phyloP scores from a whole-genome alignment of 805 yeast species.

The Kuraishia piskuri region DNA sequence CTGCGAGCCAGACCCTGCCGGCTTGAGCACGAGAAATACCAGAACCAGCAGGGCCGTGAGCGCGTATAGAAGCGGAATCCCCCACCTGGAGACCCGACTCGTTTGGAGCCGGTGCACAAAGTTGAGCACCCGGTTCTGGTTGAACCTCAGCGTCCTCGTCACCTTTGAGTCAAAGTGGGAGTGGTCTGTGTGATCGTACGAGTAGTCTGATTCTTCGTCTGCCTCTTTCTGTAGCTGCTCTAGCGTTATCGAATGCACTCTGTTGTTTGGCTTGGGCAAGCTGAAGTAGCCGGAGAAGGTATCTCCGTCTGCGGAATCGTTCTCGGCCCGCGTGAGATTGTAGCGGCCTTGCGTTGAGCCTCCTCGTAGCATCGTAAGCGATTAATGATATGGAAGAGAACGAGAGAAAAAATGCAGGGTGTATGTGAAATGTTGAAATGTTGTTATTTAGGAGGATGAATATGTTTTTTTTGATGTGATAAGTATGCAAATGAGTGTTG shows the following conservation, averaged over 20 bases:
- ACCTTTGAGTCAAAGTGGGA: slow-evolving; percentile 1
- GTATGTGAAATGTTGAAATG: too few relatives aligned
- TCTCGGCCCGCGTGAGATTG: neutral
- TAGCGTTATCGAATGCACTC: neutral
- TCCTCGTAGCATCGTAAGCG: neutral
- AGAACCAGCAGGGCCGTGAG: slow-evolving; percentile 10
- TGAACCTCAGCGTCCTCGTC: slow-evolving; percentile 3
- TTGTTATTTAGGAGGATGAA: too few relatives aligned
- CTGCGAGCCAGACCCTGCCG: neutral
- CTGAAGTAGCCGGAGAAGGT: neutral
- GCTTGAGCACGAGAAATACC: slow-evolving; percentile 3
- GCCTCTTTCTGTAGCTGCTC: slow-evolving; percentile 1
- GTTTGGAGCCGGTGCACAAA: slow-evolving; percentile 9
- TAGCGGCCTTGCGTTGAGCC: neutral
- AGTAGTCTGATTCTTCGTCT: slow-evolving; percentile 2
- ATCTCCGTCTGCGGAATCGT: neutral
- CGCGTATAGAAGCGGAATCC: slow-evolving; percentile 13
- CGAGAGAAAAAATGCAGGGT: too few relatives aligned
- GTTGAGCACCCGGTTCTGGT: slow-evolving; percentile 6
- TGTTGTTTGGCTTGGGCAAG: neutral
- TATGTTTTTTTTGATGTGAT: too few relatives aligned
- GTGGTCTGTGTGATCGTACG: slow-evolving; percentile 1
- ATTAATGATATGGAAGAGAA: too few relatives aligned
- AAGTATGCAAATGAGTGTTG: too few relatives aligned
- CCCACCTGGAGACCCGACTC: slow-evolving; percentile 8